Base-by-base conservation (phyloP, 768 basidiomycete genomes). In the Cubamyces sp. region DNA sequence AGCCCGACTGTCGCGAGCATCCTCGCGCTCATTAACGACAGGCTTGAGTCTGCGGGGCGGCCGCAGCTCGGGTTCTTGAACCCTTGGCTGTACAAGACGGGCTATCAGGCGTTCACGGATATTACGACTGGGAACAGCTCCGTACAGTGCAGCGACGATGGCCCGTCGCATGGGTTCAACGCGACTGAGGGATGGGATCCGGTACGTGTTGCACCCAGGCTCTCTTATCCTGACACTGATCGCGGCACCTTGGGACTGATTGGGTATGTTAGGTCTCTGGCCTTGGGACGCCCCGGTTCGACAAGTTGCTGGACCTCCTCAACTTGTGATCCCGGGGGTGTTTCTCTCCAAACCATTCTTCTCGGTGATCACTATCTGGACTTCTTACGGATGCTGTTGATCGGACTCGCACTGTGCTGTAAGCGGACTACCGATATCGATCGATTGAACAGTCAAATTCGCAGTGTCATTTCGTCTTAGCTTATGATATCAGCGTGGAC, bases 1-100 rank as follows among this genome's bases (percentile, higher is more conserved):
- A 69, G 85, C 7, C 89, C 89, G 2, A 78, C 85, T 0, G 86
- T 91, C 53, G 81, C 88, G 14, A 83, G 79, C 23, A 75, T 91
- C 53, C 74, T 90, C 15, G 78, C 87, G 12, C 79, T 90, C 63
- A 71, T 90, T 39, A 78, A 77, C 50, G 75, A 76, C 64, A 68
- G 69, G 4, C 67, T 70, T 14, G 39, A 73, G 40, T 52, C 70
- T 3, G 62, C 57, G 21, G 71, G 72, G 0, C 64, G 65, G 47
- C 60, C 71, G 3, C 45, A 74, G 8, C 70, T 78, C 8, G 77
- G 77, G 3, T 77, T 76, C 69, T 66, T 78, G 40, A 76, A 77
- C 62, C 75, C 77, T 3, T 68, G 74, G 64, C 23, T 76, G 37
- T 76, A 76, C 57, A 52, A 64, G 6, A 51, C 39, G 21, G 70